Evolutionary conservation across 1,139 yeast species (phyloP), one percentile per base, ranked within the genome.

Genomic region (Ogataea hybrid): DNA sequence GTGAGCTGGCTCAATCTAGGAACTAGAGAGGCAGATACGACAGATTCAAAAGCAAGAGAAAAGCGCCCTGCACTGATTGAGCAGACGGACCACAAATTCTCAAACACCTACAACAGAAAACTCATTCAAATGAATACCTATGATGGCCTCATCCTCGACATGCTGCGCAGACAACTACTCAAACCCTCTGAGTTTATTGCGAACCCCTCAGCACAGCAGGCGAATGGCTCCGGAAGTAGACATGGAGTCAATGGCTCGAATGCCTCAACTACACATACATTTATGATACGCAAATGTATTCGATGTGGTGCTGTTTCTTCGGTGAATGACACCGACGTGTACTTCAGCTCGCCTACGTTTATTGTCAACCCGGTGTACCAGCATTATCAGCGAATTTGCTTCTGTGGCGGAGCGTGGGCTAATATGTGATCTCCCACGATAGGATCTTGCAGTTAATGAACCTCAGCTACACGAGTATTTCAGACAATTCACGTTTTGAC

Each of bases 331-430:
- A 64, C 57, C 14, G 57, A 53, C 20, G 51, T 41, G 35, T 53
- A 39, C 51, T 48, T 50, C 30, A 52, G 55, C 6, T 50, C 52
- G 28, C 50, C 56, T 25, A 47, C 57, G 0, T 53, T 55, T 33
- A 48, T 57, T 0, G 51, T 54, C 7, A 60, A 58, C 32, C 63
- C 64, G 6, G 61, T 59, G 4, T 60, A 56, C 39, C 63, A 58
- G 35, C 62, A 59, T 32, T 59, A 84, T 57, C 90, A 83, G 51
- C 68, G 90, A 50, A 77, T 79, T 15, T 87, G 96, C 62, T 68
- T 84, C 18, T 87, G 96, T 61, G 95, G 95, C 0, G 86, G 87
- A 37, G 73, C 81, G 5, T 84, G 92, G 92, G 77, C 76, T 2
- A 70, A 58, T 42, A 15, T 62, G 35, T 57, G 47, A 36, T 7